phyloP scores from a whole-genome alignment of 495 filamentous ascomycete species.

The Aspergillus biplanus region DNA sequence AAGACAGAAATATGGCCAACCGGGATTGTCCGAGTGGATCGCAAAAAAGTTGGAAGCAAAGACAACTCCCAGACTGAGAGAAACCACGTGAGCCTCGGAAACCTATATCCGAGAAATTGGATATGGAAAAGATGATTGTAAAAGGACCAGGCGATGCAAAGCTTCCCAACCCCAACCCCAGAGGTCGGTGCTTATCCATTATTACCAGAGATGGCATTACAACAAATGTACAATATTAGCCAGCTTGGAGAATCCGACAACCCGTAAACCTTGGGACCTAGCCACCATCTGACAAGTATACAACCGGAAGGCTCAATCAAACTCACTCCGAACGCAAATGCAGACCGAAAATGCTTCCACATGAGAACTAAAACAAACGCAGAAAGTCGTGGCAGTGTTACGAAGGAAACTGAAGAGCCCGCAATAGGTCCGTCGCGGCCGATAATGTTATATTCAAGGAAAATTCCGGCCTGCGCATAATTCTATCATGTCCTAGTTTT shows the following conservation, averaged over 20 bases:
- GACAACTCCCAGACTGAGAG: not conserved
- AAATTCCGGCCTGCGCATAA: constrained; percentile 25
- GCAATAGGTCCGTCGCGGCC: constrained; percentile 9
- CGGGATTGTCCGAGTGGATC: not conserved
- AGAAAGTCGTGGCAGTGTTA: constrained; percentile 4
- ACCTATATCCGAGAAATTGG: constrained; percentile 18
- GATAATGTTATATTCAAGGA: constrained; percentile 26
- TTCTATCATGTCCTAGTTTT: constrained; percentile 28
- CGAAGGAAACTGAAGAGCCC: constrained; percentile 1
- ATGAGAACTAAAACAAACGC: not conserved
- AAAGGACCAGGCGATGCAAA: too few relatives aligned
- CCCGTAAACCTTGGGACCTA: not conserved
- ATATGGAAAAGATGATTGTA: not conserved
- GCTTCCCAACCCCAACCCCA: too few relatives aligned
- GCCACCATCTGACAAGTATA: constrained; percentile 3
- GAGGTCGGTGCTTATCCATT: too few relatives aligned
- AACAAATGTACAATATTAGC: constrained; percentile 13
- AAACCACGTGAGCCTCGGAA: constrained; percentile 21
- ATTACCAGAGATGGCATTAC: constrained; percentile 13
- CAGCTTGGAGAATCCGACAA: not conserved
- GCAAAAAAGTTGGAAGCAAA: not conserved
- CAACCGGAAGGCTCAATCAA: not conserved
- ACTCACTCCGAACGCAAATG: not conserved
- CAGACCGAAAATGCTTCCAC: not conserved
- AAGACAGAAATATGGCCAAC: not conserved